Conservation (phyloP, 192 early-diverging fungal species). For the Backusella luteola region DNA sequence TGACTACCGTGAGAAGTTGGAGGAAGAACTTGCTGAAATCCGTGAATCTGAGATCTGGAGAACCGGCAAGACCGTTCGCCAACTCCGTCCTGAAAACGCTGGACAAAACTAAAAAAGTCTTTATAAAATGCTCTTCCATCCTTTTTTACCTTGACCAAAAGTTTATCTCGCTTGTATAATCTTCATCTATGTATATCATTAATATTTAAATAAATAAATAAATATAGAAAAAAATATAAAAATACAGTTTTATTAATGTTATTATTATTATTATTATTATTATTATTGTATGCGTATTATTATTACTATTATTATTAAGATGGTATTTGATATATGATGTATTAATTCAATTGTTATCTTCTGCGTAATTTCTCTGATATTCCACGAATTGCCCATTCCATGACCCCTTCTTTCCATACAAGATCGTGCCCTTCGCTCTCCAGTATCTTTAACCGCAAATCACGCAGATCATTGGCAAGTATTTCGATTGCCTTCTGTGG, state of each 20-base stretch:
- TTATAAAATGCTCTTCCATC: background rate
- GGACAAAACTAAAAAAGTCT: slow-evolving; percentile 22
- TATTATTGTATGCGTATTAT: background rate
- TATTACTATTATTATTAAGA: background rate
- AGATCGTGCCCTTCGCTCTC: slow-evolving; percentile 41
- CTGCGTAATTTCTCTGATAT: slow-evolving; percentile 13
- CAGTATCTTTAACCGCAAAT: slow-evolving; percentile 34
- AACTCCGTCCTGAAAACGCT: slow-evolving; percentile 84
- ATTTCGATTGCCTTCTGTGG: slow-evolving; percentile 28
- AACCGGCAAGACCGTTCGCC: slow-evolving; percentile 82
- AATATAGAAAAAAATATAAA: background rate
- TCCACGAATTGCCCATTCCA: slow-evolving; percentile 39
- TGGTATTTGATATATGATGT: background rate
- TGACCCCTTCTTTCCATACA: slow-evolving; percentile 43
- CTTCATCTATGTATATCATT: background rate
- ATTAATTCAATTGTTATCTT: background rate
- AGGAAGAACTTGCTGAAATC: slow-evolving; percentile 91
- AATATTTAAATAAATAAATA: background rate
- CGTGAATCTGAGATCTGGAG: slow-evolving; percentile 92
- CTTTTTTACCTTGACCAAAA: background rate
- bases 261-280: background rate
- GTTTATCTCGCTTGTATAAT: background rate
- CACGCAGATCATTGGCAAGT: slow-evolving; percentile 32
- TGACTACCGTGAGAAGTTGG: slow-evolving; percentile 92
- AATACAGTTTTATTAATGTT: background rate